A percentile compares a stretch with the other conserved stretches of the same genome.
These are phyloP conservation scores for Lachancea sp. DNA, from an alignment of 805 yeast species.

Conservation along the genomic window DNA sequence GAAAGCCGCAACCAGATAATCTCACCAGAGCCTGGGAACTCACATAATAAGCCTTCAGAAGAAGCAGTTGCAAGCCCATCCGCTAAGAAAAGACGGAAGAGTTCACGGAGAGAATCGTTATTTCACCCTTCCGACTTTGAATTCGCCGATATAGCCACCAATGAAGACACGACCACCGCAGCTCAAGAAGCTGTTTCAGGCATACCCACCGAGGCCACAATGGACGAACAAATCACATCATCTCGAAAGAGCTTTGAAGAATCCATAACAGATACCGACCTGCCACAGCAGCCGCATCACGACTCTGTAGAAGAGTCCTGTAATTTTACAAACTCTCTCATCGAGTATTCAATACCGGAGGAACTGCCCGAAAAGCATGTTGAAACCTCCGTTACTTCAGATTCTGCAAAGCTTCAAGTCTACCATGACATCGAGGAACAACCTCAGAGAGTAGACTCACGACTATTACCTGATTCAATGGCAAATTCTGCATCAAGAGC, in stretches of 20 bases:
- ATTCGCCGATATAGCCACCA: constrained; percentile 19
- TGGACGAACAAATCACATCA: constrained; percentile 6
- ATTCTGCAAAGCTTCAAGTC: constrained; percentile 4
- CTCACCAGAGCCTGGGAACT: constrained; percentile 1
- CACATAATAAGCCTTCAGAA: constrained; percentile 1
- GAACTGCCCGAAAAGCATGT: constrained; percentile 13
- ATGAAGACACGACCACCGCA: constrained; percentile 8
- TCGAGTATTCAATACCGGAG: constrained; percentile 31
- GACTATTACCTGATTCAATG: neutral
- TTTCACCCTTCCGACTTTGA: constrained; percentile 32
- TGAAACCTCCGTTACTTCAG: neutral
- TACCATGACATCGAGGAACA: constrained; percentile 5
- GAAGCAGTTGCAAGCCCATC: constrained; percentile 13
- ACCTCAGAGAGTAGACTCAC: neutral
- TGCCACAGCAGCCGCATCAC: constrained; percentile 2
- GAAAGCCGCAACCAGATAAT: constrained; percentile 5
- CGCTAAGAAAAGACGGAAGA: constrained; percentile 33
- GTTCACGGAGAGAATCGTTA: constrained; percentile 38
- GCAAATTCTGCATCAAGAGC: constrained; percentile 10
- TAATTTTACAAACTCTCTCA: constrained; percentile 26
- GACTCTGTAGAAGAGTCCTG: constrained; percentile 13
- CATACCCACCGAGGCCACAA: neutral
- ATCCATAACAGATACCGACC: neutral
- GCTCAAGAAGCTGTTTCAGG: neutral
- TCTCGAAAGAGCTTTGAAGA: neutral